phyloP scores from a whole-genome alignment of 2,329 filamentous ascomycete genomes.

The Cladophialophora exuberans region DNA sequence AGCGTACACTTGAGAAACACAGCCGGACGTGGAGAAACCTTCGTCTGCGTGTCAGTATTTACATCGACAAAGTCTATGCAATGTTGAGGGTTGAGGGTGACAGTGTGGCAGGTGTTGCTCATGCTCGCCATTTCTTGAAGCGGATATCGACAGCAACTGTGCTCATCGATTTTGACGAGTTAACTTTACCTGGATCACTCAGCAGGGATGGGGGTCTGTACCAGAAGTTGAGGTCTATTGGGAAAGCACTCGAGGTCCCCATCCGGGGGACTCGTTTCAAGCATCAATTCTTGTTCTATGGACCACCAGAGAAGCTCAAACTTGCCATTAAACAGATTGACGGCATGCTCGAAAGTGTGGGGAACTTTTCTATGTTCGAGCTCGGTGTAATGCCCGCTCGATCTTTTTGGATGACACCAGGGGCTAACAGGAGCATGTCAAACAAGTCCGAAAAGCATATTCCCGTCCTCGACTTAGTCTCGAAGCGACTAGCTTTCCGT shows the following conservation, averaged over 20 bases:
- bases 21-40: constrained; percentile 38
- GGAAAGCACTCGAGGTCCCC: constrained; percentile 29
- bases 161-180: constrained; percentile 4
- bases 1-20: constrained; percentile 36
- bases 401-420: constrained; percentile 30
- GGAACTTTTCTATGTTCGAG: constrained; percentile 20
- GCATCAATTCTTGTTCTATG: constrained; percentile 31
- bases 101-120: background rate
- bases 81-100: constrained; percentile 46
- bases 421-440: constrained; percentile 29
- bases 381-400: constrained; percentile 25
- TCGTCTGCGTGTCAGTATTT: constrained; percentile 34
- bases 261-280: constrained; percentile 33
- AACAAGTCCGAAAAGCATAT: constrained; percentile 27
- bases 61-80: constrained; percentile 34
- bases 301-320: constrained; percentile 31
- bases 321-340: constrained; percentile 23
- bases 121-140: constrained; percentile 8
- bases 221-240: constrained; percentile 32
- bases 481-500: constrained; percentile 28
- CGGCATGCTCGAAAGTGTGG: constrained; percentile 25
- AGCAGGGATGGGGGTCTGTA: constrained; percentile 31
- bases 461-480: constrained; percentile 28
- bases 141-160: constrained; percentile 11
- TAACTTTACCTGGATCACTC: background rate